These are phyloP conservation scores for Tricharina praecox DNA, from an alignment of 495 filamentous ascomycete genomes.

Conservation along the genomic window DNA sequence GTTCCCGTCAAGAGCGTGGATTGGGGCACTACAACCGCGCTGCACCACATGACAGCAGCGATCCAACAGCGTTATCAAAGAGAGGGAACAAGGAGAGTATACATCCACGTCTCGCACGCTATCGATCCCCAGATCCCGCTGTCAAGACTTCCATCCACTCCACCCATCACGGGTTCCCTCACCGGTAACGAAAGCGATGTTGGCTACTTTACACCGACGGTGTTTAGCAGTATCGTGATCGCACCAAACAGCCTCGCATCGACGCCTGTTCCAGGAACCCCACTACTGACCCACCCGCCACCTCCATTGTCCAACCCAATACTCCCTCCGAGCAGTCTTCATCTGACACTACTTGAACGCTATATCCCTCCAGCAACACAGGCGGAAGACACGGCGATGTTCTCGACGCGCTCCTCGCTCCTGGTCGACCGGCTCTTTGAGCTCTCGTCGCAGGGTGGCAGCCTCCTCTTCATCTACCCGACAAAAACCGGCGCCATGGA, in stretches of 20 bases:
- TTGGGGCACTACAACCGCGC: conserved; percentile 24
- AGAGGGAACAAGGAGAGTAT: conserved; percentile 19
- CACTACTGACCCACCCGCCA: not conserved
- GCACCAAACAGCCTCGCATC: conserved; percentile 23
- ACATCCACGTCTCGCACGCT: conserved; percentile 25
- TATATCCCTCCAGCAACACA: conserved; percentile 49
- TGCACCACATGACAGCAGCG: conserved; percentile 21
- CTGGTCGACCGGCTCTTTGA: conserved; percentile 53
- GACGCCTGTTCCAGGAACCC: conserved; percentile 27
- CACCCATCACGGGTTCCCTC: conserved; percentile 7
- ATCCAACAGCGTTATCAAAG: conserved; percentile 19
- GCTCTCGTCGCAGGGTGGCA: conserved; percentile 42
- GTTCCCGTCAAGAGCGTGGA: conserved; percentile 17
- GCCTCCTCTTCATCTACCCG: conserved; percentile 52
- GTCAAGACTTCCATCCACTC: conserved; percentile 23
- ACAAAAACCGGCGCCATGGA: conserved; percentile 45
- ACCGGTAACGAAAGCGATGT: conserved; percentile 15
- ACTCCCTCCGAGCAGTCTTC: conserved; percentile 46
- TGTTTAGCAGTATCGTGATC: conserved; percentile 28
- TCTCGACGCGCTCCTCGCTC: conserved; percentile 39
- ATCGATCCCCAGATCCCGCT: conserved; percentile 25
- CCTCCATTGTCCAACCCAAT: conserved; percentile 40
- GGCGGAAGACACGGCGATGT: conserved; percentile 46
- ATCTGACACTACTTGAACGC: conserved; percentile 51
- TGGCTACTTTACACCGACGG: conserved; percentile 26